Conservation (phyloP, 2,329 filamentous ascomycete genomes). For the Exophiala dermatitidis region DNA sequence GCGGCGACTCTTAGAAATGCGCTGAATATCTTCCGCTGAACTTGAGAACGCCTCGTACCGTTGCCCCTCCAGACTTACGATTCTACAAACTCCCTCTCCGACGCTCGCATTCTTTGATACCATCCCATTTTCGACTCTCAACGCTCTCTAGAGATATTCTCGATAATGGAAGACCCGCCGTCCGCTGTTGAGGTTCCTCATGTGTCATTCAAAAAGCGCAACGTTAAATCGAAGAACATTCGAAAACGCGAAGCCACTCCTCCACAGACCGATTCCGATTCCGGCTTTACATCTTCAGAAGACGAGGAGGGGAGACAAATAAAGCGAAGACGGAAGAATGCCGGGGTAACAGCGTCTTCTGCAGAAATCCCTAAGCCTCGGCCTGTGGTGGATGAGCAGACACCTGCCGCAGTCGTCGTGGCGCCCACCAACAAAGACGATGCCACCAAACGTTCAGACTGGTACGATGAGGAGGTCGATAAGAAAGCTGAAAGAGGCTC, state of each 20-base stretch:
- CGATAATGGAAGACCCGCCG: conserved; percentile 28
- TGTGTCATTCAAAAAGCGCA: conserved; percentile 72
- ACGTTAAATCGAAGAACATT: conserved; percentile 68
- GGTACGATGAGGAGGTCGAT: conserved; percentile 68
- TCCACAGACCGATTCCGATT: conserved; percentile 50
- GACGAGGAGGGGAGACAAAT: conserved; percentile 68
- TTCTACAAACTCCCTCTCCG: too few species aligned
- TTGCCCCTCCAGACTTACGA: too few species aligned
- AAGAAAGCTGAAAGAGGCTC: conserved; percentile 42
- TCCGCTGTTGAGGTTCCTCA: conserved; percentile 28
- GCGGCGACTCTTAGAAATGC: not conserved
- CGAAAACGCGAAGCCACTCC: conserved; percentile 75
- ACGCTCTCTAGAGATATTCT: not conserved
- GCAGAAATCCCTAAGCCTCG: conserved; percentile 33
- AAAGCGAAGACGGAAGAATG: conserved; percentile 69
- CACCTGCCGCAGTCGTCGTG: conserved; percentile 55
- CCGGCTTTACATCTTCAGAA: conserved; percentile 65
- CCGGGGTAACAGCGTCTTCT: conserved; percentile 59
- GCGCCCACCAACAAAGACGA: conserved; percentile 66
- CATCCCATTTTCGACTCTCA: not conserved
- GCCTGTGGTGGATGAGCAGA: conserved; percentile 46
- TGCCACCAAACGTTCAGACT: conserved; percentile 81
- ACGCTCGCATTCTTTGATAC: not conserved
- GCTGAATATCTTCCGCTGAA: not conserved
- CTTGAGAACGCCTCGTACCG: too few species aligned